Base-by-base conservation (phyloP, 345 rosid genomes). In the Populus tremula region DNA sequence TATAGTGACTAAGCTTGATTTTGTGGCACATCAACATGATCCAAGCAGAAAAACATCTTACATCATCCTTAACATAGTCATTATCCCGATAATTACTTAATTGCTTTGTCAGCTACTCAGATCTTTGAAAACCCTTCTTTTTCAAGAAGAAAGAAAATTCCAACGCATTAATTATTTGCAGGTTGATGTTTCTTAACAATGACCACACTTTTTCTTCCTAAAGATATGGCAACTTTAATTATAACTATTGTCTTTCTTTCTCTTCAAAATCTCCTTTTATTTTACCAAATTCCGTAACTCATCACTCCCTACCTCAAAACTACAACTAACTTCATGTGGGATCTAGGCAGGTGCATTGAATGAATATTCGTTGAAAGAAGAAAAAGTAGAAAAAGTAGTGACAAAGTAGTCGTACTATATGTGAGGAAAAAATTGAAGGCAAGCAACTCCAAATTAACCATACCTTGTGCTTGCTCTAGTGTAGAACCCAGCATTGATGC, bases 401-500 rank as follows among this genome's bases (percentile, higher is more conserved):
- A 3, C 11, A 7, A 21, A 23, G 29, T n/a, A 23, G 27, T 1
- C 23, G 38, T 16, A 11, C 5, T 54, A 49, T 41, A 3, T 12
- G 36, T 1, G 67, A 43, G 21, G 10, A 18, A 36, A 49, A 25
- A 53, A 33, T 16, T 33, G 6, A 23, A 54, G 12, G 13, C 6
- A 10, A 50, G 68, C 14, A n/a, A 67, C 6, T 38, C 8, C 8
- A 18, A 29, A 27, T 27, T 27, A 27, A 75, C 88, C 88, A 70
- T 89, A 96, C 99, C 84, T 85, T 27, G 86, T 21, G 84, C 84
- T 89, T 2, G 97, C 96, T 83, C 98, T 85, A 17, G 92, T 85
- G 86, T 96, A 96, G 84, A 93, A 96, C 56, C 99, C 99, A 54
- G 99, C 99, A 85, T 96, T 96, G 80, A 92, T 96, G 90, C 87